These are phyloP conservation scores for Vaccinium darrowii DNA, from an alignment of 148 eudicot genomes.

Conservation along the genomic window DNA sequence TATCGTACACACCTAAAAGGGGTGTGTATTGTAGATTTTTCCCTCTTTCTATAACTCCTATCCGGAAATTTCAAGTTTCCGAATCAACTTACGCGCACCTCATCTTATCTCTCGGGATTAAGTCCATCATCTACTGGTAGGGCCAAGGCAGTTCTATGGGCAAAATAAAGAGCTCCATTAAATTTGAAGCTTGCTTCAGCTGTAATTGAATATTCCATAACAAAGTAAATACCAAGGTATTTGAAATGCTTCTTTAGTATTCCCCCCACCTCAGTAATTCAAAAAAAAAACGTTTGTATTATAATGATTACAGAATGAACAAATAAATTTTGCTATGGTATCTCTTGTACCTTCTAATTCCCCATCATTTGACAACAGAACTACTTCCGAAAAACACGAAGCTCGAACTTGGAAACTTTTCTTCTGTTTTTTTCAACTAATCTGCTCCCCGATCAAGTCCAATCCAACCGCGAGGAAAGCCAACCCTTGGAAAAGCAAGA, in stretches of 20 bases:
- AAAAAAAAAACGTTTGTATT: neutral
- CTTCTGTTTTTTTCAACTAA: conserved; percentile 28
- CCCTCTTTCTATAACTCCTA: neutral
- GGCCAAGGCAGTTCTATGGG: neutral
- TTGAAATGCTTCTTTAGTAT: conserved; percentile 4
- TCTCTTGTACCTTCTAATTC: conserved; percentile 16
- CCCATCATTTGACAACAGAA: neutral
- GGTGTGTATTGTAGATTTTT: too few relatives aligned
- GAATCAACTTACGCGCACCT: neutral
- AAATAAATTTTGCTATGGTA: neutral
- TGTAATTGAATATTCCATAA: neutral
- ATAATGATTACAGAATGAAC: conserved; percentile 13
- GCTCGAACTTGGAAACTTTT: neutral
- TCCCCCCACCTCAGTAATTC: neutral
- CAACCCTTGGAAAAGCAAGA: conserved; percentile 61
- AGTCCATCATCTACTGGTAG: neutral
- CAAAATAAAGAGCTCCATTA: neutral
- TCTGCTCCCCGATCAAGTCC: conserved; percentile 68
- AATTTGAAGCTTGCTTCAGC: neutral
- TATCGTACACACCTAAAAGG: too few relatives aligned
- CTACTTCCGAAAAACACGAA: neutral
- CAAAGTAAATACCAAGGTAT: conserved; percentile 9
- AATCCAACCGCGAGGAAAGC: conserved; percentile 60
- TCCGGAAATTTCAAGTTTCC: neutral
- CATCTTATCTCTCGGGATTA: neutral